A percentile compares a stretch with the other conserved stretches of the same genome.
phyloP scores from a whole-genome alignment of 2,329 filamentous ascomycete genomes.

The Talaromyces sp. region DNA sequence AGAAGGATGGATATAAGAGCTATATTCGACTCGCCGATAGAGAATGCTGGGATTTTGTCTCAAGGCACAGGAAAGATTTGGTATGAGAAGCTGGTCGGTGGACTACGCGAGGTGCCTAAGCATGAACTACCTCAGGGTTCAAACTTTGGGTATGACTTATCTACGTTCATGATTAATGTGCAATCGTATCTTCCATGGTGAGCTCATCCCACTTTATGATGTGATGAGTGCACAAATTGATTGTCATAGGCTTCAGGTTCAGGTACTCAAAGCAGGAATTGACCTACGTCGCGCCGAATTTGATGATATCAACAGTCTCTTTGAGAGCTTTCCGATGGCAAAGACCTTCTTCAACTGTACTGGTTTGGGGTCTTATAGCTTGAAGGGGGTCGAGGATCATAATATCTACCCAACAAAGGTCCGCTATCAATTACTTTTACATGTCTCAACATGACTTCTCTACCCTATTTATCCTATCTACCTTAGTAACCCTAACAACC shows the following conservation, averaged over 20 bases:
- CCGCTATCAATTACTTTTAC: not conserved
- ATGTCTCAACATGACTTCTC: not conserved
- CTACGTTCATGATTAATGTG: conserved; percentile 12
- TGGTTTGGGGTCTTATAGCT: not conserved
- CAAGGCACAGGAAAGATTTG: not conserved
- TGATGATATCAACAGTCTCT: conserved; percentile 3
- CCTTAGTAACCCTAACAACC: not conserved
- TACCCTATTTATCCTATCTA: not conserved
- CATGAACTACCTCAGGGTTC: not conserved
- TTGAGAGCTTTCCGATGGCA: not conserved
- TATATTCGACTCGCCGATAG: conserved; percentile 2
- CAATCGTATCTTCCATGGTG: conserved; percentile 9
- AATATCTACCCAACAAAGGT: conserved; percentile 12
- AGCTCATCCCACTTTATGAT: not conserved
- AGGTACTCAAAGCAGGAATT: not conserved
- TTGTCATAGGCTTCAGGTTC: not conserved
- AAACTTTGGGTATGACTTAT: conserved; percentile 8
- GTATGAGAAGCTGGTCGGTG: conserved; percentile 9
- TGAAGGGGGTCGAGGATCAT: conserved; percentile 1
- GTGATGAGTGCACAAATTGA: not conserved
- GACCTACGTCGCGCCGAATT: not conserved
- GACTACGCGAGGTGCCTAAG: not conserved
- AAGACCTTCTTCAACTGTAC: conserved; percentile 5
- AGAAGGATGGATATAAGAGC: not conserved
- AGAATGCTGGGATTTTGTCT: not conserved